A percentile compares a stretch with the other conserved stretches of the same genome.
These are phyloP conservation scores for Phytophthora sansomeana DNA, from an alignment of 352 stramenopile genomes.

Conservation along the genomic window DNA sequence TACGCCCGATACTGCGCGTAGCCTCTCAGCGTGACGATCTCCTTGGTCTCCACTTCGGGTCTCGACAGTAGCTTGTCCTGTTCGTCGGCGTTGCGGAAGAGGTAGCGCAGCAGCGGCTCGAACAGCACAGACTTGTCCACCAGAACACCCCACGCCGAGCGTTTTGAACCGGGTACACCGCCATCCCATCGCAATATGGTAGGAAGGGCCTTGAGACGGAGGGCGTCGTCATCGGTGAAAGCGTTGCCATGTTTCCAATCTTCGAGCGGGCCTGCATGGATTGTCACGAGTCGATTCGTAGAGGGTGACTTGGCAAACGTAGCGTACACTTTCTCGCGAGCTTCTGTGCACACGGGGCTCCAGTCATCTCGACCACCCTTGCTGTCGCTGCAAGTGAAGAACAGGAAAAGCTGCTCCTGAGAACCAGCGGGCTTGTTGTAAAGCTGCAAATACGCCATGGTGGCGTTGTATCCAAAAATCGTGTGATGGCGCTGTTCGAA, in stretches of 20 bases:
- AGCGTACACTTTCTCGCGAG: conserved; percentile 59
- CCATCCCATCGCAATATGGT: conserved; percentile 72
- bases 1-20: conserved; percentile 52
- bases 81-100: conserved; percentile 68
- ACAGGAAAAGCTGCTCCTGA: conserved; percentile 64
- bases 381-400: conserved; percentile 72
- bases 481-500: conserved; percentile 56
- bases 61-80: conserved; percentile 48
- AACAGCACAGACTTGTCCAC: conserved; percentile 58
- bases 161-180: conserved; percentile 34
- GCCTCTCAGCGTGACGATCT: conserved; percentile 58
- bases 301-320: conserved; percentile 62
- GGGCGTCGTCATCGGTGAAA: conserved; percentile 63
- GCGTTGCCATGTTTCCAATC: conserved; percentile 64
- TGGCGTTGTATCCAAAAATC: conserved; percentile 60
- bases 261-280: conserved; percentile 57
- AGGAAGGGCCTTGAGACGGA: conserved; percentile 70
- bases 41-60: conserved; percentile 54
- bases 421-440: conserved; percentile 37
- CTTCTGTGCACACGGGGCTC: conserved; percentile 51
- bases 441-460: conserved; percentile 53
- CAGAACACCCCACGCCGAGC: conserved; percentile 65
- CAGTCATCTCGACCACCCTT: conserved; percentile 56
- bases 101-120: conserved; percentile 65
- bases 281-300: conserved; percentile 65